Evolutionary conservation across 1,284 basidiomycete genomes (phyloP).

Genomic region (Hymenochaete sp.): DNA sequence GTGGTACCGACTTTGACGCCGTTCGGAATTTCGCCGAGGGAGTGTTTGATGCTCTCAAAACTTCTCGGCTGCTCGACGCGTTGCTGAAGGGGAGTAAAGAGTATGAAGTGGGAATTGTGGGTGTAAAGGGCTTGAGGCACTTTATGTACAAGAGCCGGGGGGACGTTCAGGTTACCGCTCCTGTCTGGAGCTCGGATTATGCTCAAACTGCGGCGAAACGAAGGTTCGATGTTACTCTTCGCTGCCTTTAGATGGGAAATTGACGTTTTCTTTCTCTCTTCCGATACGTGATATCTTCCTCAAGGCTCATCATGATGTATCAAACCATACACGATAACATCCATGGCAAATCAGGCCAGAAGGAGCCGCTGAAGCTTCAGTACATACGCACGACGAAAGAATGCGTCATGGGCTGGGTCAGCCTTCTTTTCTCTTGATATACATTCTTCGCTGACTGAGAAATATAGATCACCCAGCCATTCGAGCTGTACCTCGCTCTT

Average conservation of each 20-base stretch:
- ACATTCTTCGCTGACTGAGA: constrained; percentile 3
- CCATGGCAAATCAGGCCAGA: constrained; percentile 77
- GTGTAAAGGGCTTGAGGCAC: constrained; percentile 83
- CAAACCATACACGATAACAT: constrained; percentile 78
- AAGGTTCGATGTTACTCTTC: constrained; percentile 34
- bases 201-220: constrained; percentile 47
- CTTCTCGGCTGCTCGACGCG: constrained; percentile 47
- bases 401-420: constrained; percentile 83
- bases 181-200: constrained; percentile 79
- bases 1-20: constrained; percentile 58
- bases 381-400: constrained; percentile 81
- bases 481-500: constrained; percentile 84
- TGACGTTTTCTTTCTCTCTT: background rate
- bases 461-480: constrained; percentile 78
- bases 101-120: constrained; percentile 63
- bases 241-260: constrained; percentile 7
- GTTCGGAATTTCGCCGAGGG: constrained; percentile 66
- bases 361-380: constrained; percentile 69
- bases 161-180: constrained; percentile 82
- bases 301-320: constrained; percentile 74
- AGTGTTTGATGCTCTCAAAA: constrained; percentile 46
- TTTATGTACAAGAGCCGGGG: constrained; percentile 90
- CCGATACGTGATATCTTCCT: background rate
- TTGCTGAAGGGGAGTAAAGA: constrained; percentile 40
- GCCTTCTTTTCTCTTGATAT: constrained; percentile 22